These are phyloP conservation scores for Ulota crispa DNA, from an alignment of 225 moss, liverwort and hornwort genomes.

Conservation along the genomic window DNA sequence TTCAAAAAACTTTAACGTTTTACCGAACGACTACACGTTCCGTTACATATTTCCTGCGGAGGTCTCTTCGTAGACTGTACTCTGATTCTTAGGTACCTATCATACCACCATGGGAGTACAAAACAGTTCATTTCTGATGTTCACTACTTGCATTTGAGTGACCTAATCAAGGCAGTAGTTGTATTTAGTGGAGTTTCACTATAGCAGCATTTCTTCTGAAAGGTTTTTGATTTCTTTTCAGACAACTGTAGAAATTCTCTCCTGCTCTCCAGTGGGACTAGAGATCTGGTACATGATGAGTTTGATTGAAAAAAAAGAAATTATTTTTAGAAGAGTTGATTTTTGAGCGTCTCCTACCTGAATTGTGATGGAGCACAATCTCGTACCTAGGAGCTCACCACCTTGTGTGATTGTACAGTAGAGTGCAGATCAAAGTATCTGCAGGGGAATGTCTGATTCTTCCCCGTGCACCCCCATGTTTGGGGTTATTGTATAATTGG, in stretches of 20 bases:
- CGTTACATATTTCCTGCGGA: slow-evolving; percentile 71
- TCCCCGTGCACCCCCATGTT: slow-evolving; percentile 28
- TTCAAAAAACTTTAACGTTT: slow-evolving; percentile 59
- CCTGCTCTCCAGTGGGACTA: slow-evolving; percentile 8
- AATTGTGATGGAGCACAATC: slow-evolving; percentile 32
- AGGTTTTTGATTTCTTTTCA: slow-evolving; percentile 26
- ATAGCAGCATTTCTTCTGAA: slow-evolving; percentile 34
- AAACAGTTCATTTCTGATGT: background rate
- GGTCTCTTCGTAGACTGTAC: slow-evolving; percentile 30
- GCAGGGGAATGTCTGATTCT: slow-evolving; percentile 29
- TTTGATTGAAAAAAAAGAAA: background rate
- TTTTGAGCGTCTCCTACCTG: slow-evolving; percentile 29
- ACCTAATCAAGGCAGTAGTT: slow-evolving; percentile 21
- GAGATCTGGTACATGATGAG: slow-evolving; percentile 16
- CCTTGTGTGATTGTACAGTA: slow-evolving; percentile 42
- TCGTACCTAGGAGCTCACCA: slow-evolving; percentile 25
- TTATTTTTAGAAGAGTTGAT: slow-evolving; percentile 4
- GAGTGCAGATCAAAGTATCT: slow-evolving; percentile 29
- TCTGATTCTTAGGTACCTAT: slow-evolving; percentile 24
- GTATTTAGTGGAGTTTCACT: slow-evolving; percentile 19
- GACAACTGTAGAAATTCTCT: slow-evolving; percentile 20
- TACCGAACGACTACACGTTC: slow-evolving; percentile 71
- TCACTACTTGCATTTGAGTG: slow-evolving; percentile 7
- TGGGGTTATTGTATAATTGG: slow-evolving; percentile 52
- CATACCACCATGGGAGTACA: slow-evolving; percentile 12